A percentile compares a stretch with the other conserved stretches of the same genome.
Conservation (phyloP, 257 asterid genomes). For the Nicotiana undulata region DNA sequence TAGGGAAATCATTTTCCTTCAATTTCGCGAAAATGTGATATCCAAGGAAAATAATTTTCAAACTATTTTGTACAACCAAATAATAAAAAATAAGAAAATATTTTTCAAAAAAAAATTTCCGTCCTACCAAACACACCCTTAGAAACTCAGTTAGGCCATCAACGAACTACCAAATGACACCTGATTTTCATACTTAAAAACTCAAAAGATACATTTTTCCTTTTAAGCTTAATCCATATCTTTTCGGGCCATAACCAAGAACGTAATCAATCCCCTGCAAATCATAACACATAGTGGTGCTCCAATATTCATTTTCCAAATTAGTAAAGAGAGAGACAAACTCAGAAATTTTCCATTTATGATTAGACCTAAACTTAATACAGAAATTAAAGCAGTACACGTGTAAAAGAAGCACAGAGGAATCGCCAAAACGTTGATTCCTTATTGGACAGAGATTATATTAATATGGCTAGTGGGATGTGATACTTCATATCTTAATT, state of each 20-base stretch:
- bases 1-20: too few relatives aligned
- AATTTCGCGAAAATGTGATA: too few relatives aligned
- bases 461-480: not conserved
- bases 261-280: not conserved
- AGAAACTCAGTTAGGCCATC: not conserved
- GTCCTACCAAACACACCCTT: too few relatives aligned
- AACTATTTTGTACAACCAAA: too few relatives aligned
- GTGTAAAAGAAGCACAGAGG: not conserved
- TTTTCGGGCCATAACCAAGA: not conserved
- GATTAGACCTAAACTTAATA: not conserved
- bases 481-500: not conserved
- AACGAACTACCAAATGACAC: not conserved
- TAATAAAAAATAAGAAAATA: too few relatives aligned
- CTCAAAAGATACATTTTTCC: not conserved
- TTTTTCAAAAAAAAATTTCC: too few relatives aligned
- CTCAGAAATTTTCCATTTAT: not conserved
- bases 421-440: not conserved
- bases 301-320: not conserved
- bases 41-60: too few relatives aligned
- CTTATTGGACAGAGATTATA: not conserved
- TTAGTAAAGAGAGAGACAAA: not conserved
- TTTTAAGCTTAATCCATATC: not conserved
- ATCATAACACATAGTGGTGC: not conserved
- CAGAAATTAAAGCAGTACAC: not conserved
- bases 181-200: not conserved